Percentiles rank a stretch among this genome's conserved stretches.
Conservation (phyloP, 2,329 filamentous ascomycete species). For the Ceratocystis papillata region DNA sequence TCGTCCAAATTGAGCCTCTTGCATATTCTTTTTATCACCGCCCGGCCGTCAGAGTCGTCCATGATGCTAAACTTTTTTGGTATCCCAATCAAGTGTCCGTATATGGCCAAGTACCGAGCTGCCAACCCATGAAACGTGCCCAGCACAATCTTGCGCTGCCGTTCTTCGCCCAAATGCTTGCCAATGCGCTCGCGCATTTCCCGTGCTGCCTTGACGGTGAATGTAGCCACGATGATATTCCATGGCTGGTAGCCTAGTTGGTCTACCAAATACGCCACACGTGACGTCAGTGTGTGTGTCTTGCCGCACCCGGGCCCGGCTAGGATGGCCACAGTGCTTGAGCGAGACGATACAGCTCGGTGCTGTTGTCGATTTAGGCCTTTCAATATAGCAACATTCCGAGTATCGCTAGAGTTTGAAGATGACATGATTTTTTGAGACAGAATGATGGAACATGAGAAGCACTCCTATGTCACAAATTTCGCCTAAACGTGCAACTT, state of each 20-base stretch:
- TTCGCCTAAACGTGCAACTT: neutral
- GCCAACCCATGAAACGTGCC: conserved; percentile 95
- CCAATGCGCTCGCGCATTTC: conserved; percentile 90
- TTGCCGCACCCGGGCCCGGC: conserved; percentile 68
- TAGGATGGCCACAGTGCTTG: conserved; percentile 52
- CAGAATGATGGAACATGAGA: neutral
- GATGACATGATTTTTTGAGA: neutral
- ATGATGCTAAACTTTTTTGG: conserved; percentile 80
- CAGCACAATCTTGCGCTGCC: conserved; percentile 66
- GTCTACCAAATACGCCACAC: conserved; percentile 78
- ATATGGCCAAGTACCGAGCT: conserved; percentile 68
- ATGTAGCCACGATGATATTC: conserved; percentile 90
- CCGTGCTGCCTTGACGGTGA: conserved; percentile 85
- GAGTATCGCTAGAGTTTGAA: neutral
- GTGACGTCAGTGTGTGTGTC: conserved; percentile 86
- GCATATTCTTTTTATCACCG: conserved; percentile 71
- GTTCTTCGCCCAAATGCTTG: conserved; percentile 63
- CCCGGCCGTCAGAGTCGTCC: conserved; percentile 67
- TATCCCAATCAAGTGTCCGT: conserved; percentile 75
- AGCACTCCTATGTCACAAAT: neutral
- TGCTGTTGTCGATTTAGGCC: conserved; percentile 32
- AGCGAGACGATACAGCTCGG: conserved; percentile 44
- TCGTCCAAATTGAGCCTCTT: conserved; percentile 54
- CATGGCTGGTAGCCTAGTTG: conserved; percentile 61
- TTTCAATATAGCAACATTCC: neutral